Conservation (phyloP, 768 basidiomycete species). For the Mycena vulgaris region DNA sequence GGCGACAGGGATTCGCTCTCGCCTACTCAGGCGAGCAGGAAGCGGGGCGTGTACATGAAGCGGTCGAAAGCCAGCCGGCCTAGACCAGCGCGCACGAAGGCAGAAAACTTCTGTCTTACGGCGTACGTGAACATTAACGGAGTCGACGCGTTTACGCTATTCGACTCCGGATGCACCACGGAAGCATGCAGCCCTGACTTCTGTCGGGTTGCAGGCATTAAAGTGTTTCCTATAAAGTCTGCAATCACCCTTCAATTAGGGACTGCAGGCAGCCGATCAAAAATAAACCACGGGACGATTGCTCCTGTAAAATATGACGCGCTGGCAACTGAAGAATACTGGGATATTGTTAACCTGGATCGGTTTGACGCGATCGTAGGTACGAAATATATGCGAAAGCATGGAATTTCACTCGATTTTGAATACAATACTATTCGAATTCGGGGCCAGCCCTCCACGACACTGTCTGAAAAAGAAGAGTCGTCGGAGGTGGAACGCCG, state of each 20-base stretch:
- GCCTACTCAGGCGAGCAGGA: no score
- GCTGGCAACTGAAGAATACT: neutral
- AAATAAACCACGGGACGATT: conserved; percentile 3
- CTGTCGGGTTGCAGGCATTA: neutral
- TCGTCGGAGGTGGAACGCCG: no score
- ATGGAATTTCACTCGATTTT: neutral
- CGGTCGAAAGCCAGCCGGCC: no score
- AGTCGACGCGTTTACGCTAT: no score
- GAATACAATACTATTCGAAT: no score
- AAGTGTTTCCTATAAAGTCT: neutral
- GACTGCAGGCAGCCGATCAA: neutral
- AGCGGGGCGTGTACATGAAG: no score
- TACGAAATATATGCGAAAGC: conserved; percentile 2
- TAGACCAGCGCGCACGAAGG: no score
- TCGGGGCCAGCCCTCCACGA: no score
- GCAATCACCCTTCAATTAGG: neutral
- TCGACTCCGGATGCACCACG: conserved; percentile 14
- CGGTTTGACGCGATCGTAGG: neutral
- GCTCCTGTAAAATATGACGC: neutral
- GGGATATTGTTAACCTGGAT: conserved; percentile 10
- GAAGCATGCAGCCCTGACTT: conserved; percentile 18
- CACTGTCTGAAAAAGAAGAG: no score
- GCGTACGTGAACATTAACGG: no score
- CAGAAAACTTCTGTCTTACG: no score
- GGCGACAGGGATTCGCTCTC: no score